Evolutionary conservation across 106 monocot genomes (phyloP), one percentile per base, ranked within the genome.

Genomic region (Allium sativum): DNA sequence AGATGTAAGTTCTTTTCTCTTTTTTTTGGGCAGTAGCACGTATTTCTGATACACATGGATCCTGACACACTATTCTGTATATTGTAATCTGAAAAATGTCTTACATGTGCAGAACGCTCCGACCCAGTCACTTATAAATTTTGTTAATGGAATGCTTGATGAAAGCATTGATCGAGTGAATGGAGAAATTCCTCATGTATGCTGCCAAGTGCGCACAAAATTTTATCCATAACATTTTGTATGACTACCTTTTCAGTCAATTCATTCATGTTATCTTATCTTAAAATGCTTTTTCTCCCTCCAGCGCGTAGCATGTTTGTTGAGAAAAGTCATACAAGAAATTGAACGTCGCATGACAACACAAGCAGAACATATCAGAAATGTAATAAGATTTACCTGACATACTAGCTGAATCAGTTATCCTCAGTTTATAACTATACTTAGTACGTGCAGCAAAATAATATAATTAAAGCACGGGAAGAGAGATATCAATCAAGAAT

Each of bases 121-220:
- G 12, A 85, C 81, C 21, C 92, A 74, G 45, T 88, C 92, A 65
- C 85, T 98, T 52, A 55, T 88, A 8, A 81, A 78, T 66, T 68
- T 85, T 51, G 72, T 85, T 43, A 81, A 85, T 76, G 80, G 82
- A 51, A 85, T 92, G 76, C 78, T 98, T 40, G 92, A 88, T 61
- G 92, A 92, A 72, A 85, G 82, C 67, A 81, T 77, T 53, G 88
- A 92, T 68, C 88, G 79, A 66, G 88, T 81, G 65, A 98, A 85
- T 79, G 91, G 84, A 62, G 92, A 88, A 71, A 79, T 92, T 68
- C 88, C 87, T 79, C 84, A 81, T 92, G 98, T 98, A 92, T 78
- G 85, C 62, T 59, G 68, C 61, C 13, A 15, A 50, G 15, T 15
- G 48, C 13, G 15, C 48, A 6, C 48, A 50, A 3, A 50, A 50